Conservation (phyloP, 768 basidiomycete species). For the Mycena maculata region DNA sequence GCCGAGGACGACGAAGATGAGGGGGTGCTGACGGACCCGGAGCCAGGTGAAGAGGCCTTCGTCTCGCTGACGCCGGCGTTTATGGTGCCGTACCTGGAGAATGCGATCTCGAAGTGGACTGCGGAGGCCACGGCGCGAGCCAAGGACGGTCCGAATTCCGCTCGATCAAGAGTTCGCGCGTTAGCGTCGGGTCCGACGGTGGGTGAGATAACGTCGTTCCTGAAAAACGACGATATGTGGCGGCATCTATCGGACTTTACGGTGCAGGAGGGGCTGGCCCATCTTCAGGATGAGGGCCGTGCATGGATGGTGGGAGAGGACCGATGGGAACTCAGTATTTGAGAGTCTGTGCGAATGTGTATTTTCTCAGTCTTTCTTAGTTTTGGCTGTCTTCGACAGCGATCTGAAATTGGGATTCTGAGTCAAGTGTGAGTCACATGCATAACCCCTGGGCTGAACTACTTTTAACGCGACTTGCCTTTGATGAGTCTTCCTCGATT, state of each 20-base stretch:
- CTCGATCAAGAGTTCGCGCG: not conserved
- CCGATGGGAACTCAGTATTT: slow-evolving; percentile 22
- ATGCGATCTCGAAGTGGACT: slow-evolving; percentile 54
- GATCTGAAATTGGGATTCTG: not conserved
- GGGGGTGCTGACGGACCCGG: slow-evolving; percentile 70
- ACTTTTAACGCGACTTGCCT: too few species aligned
- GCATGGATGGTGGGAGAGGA: slow-evolving; percentile 17
- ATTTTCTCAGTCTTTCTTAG: not conserved
- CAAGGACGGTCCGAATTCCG: not conserved
- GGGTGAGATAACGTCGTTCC: slow-evolving; percentile 1
- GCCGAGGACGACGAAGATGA: slow-evolving; percentile 52
- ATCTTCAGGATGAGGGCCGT: slow-evolving; percentile 16
- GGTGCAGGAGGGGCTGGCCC: slow-evolving; percentile 23
- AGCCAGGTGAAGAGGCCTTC: slow-evolving; percentile 72
- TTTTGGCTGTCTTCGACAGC: too few species aligned
- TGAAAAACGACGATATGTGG: slow-evolving; percentile 31
- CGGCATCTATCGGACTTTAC: slow-evolving; percentile 22
- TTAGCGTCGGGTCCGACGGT: slow-evolving; percentile 10
- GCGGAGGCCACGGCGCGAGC: slow-evolving; percentile 13
- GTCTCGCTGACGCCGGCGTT: slow-evolving; percentile 66
- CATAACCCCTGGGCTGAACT: too few species aligned
- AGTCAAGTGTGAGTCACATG: too few species aligned
- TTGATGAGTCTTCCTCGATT: too few species aligned
- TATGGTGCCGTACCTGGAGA: slow-evolving; percentile 60
- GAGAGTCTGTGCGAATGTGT: not conserved